Evolutionary conservation across 1,284 basidiomycete genomes (phyloP), one percentile per base, ranked within the genome.

Genomic region (Veloboletus limbatus): DNA sequence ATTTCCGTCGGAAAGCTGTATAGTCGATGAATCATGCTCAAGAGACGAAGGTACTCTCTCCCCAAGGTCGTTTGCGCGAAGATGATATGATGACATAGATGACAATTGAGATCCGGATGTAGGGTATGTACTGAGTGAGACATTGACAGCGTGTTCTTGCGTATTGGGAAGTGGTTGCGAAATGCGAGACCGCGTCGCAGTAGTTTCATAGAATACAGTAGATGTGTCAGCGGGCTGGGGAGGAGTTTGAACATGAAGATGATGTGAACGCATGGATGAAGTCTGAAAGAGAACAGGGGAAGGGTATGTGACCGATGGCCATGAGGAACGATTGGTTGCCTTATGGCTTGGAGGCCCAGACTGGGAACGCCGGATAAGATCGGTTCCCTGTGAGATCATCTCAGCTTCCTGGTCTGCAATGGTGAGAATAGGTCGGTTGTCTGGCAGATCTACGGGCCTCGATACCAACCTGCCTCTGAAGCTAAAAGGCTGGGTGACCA

Each of bases 121-220:
- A 45, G 74, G 72, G 69, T 75, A 74, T 71, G 56, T 55, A 50
- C 48, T 52, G 43, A 54, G 43, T 47, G 55, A 44, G 38, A 58
- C 59, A 53, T 60, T 56, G 43, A 49, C 55, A 49, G 49, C 35
- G 34, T 48, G 60, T 43, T 60, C 57, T 48, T 53, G 59, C 10
- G 40, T 35, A 38, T 46, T 49, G 32, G 38, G 21, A 43, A 51
- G 48, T 46, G 51, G 45, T 34, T 51, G 58, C 26, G 49, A 40
- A 36, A 55, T 45, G 46, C 51, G 51, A 45, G 60, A 59, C 43
- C 69, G 63, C 33, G 55, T 63, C 56, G 61, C 65, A 16, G 72
- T 69, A 21, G 77, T 79, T 67, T 80, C 76, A 62, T 80, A 80
- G 66, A 70, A 81, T 74, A 80, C 76, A 75, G 74, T 79, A 51